Evolutionary conservation across 2,329 filamentous ascomycete species (phyloP).

Genomic region (Colletotrichum lindemuthianum): DNA sequence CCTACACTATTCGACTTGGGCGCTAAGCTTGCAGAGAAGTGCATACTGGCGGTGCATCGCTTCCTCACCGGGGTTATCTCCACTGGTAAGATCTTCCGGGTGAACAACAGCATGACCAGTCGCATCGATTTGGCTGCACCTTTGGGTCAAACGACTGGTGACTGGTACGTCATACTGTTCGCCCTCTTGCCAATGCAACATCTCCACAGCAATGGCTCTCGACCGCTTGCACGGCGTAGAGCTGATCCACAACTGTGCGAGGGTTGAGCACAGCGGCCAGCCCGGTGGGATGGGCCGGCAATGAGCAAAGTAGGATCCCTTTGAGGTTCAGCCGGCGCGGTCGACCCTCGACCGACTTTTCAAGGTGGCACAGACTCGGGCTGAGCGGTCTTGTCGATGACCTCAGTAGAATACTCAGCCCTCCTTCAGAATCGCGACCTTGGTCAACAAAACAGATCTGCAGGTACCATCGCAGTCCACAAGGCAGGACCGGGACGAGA

Average conservation of each 20-base stretch:
- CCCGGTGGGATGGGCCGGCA: constrained; percentile 10
- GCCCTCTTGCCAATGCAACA: background rate
- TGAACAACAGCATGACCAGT: constrained; percentile 6
- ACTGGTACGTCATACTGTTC: background rate
- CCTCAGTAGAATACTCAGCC: constrained; percentile 16
- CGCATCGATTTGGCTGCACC: background rate
- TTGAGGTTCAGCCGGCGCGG: constrained; percentile 20
- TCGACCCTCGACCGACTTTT: background rate
- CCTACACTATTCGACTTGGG: constrained; percentile 30
- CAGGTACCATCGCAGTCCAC: constrained; percentile 29
- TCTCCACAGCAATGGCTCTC: background rate
- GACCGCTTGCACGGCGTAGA: constrained; percentile 8
- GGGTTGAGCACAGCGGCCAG: background rate
- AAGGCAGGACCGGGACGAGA: constrained; percentile 26
- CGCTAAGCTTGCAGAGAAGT: constrained; percentile 26
- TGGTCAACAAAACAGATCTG: constrained; percentile 26
- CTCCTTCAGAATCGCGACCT: constrained; percentile 24
- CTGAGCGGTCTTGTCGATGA: constrained; percentile 2
- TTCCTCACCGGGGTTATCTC: constrained; percentile 16
- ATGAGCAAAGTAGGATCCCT: background rate
- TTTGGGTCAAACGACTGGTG: background rate
- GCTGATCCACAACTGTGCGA: constrained; percentile 1
- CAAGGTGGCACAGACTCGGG: constrained; percentile 23
- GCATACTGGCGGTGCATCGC: constrained; percentile 4
- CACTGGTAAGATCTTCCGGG: constrained; percentile 6